Evolutionary conservation across 2,329 filamentous ascomycete genomes (phyloP).

Genomic region (Phaeosphaeriaceae sp.): DNA sequence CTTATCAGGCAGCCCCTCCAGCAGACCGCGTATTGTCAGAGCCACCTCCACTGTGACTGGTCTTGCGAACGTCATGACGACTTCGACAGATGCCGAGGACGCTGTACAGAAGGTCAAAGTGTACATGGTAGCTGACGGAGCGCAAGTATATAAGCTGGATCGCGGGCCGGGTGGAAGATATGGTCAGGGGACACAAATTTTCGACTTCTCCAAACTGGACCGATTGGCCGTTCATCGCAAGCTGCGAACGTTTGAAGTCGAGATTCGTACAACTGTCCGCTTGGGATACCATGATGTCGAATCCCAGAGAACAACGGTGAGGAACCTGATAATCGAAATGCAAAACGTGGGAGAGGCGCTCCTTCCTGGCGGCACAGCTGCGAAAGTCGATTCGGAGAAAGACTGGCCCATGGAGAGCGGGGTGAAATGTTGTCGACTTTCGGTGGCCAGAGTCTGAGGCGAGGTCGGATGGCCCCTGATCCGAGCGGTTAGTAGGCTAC

Average conservation of each 20-base stretch:
- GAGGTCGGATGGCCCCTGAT: not conserved
- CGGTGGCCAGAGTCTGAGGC: not conserved
- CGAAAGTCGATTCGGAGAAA: not conserved
- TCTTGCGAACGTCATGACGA: not conserved
- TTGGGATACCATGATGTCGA: not conserved
- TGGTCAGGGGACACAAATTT: not conserved
- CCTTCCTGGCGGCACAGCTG: not conserved
- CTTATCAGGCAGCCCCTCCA: not conserved
- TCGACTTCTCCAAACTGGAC: conserved; percentile 3
- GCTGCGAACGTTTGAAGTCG: not conserved
- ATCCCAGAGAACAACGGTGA: not conserved
- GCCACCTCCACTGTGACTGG: not conserved
- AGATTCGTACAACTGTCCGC: not conserved
- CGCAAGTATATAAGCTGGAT: not conserved
- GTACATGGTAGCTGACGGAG: not conserved
- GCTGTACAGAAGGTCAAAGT: not conserved
- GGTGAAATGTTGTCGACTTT: not conserved
- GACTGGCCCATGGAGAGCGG: not conserved
- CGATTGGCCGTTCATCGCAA: conserved; percentile 1
- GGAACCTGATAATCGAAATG: not conserved
- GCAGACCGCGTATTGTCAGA: not conserved
- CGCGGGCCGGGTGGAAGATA: not conserved
- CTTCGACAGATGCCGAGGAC: not conserved
- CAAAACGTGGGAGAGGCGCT: not conserved
- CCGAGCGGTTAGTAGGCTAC: not conserved